Evolutionary conservation across 2,329 filamentous ascomycete genomes (phyloP).

Genomic region (Trichophyton mentagrophytes): DNA sequence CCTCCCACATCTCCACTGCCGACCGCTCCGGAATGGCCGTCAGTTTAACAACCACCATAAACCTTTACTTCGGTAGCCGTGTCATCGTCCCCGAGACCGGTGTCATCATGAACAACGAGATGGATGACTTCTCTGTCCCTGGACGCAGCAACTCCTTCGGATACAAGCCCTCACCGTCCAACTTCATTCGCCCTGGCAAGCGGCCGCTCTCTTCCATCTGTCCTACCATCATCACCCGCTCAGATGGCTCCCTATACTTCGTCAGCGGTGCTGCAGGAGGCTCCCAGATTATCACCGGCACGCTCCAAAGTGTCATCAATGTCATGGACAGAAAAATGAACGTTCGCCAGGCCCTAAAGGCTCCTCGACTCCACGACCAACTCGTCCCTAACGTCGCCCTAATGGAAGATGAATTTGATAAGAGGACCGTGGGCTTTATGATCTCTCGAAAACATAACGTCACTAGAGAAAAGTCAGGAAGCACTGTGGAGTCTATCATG

Average conservation of each 20-base stretch:
- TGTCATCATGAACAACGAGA: constrained; percentile 58
- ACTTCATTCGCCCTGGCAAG: constrained; percentile 71
- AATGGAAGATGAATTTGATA: constrained; percentile 59
- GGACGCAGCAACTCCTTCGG: constrained; percentile 67
- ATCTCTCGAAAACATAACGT: constrained; percentile 55
- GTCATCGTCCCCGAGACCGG: constrained; percentile 72
- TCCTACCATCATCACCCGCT: constrained; percentile 60
- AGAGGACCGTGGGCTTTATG: constrained; percentile 52
- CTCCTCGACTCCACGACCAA: constrained; percentile 69
- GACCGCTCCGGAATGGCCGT: constrained; percentile 64
- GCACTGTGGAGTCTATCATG: constrained; percentile 58
- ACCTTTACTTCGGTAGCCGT: constrained; percentile 69
- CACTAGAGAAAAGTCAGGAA: constrained; percentile 48
- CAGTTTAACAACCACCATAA: constrained; percentile 75
- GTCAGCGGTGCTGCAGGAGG: constrained; percentile 67
- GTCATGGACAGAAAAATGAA: constrained; percentile 54
- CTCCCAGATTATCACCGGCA: constrained; percentile 69
- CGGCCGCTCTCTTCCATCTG: constrained; percentile 72
- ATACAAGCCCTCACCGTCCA: constrained; percentile 64
- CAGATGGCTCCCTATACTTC: constrained; percentile 53
- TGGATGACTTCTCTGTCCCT: constrained; percentile 77
- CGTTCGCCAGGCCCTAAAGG: constrained; percentile 48
- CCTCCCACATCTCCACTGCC: constrained; percentile 47
- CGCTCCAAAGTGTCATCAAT: constrained; percentile 60
- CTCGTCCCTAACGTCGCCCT: constrained; percentile 55